Conservation (phyloP, 2,329 filamentous ascomycete species). For the Trichoderma sp. region DNA sequence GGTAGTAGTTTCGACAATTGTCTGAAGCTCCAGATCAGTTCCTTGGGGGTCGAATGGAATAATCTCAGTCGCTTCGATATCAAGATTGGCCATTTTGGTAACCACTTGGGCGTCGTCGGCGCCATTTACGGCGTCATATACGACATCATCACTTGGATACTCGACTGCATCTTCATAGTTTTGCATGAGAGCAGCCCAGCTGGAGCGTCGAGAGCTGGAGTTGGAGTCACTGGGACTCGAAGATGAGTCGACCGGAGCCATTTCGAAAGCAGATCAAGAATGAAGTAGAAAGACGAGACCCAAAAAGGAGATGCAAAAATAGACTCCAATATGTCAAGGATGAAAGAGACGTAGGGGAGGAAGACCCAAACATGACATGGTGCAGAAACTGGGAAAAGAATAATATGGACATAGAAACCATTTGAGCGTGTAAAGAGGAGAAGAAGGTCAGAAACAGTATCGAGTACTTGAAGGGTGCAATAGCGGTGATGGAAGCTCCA, state of each 20-base stretch:
- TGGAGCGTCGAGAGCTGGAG: slow-evolving; percentile 17
- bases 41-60: slow-evolving; percentile 43
- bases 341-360: slow-evolving; percentile 17
- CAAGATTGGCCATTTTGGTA: slow-evolving; percentile 25
- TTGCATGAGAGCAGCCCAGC: slow-evolving; percentile 14
- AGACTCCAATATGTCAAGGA: background rate
- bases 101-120: slow-evolving; percentile 30
- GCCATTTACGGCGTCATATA: background rate
- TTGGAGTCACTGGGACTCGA: slow-evolving; percentile 10
- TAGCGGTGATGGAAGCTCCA: background rate
- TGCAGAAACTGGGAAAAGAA: slow-evolving; percentile 28
- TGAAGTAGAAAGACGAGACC: slow-evolving; percentile 32
- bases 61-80: slow-evolving; percentile 32
- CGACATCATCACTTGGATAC: slow-evolving; percentile 20
- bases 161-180: slow-evolving; percentile 27
- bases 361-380: slow-evolving; percentile 39
- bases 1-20: background rate
- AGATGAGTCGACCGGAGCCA: slow-evolving; percentile 36
- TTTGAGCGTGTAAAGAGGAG: background rate
- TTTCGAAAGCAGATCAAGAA: slow-evolving; percentile 31
- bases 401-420: slow-evolving; percentile 16
- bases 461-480: background rate
- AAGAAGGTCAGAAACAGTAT: background rate
- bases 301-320: slow-evolving; percentile 30
- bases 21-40: slow-evolving; percentile 20